Evolutionary conservation across 139 green algal species (phyloP).

Genomic region (Mychonastes homosphaera): DNA sequence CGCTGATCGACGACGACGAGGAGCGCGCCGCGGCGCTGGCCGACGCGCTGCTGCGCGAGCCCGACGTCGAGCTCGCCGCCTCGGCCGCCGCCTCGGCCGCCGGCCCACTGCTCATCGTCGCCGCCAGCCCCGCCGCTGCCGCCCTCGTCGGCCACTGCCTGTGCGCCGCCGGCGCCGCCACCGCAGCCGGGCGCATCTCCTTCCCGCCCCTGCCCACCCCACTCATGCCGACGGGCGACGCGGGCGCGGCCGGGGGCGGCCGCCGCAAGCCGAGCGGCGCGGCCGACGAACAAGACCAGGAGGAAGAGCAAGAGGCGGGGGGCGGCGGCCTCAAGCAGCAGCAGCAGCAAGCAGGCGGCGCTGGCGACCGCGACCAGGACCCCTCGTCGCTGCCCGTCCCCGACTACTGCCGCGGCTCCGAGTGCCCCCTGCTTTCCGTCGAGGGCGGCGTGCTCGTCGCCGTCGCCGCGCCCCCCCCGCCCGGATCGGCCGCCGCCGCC

Average conservation of each 20-base stretch:
- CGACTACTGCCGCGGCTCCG: not conserved
- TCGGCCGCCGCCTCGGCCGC: not conserved
- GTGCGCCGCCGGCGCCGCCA: not conserved
- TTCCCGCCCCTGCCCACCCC: not conserved
- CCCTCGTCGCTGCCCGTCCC: not conserved
- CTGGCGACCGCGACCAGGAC: not conserved
- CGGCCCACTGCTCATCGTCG: constrained; percentile 8
- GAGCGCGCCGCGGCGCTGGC: constrained; percentile 9
- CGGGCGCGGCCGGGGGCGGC: too few relatives aligned
- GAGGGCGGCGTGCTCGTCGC: constrained; percentile 3
- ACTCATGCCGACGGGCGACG: not conserved
- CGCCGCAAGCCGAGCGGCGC: too few relatives aligned
- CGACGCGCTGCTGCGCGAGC: not conserved
- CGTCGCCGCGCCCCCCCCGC: not conserved
- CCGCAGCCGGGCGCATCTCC: not conserved
- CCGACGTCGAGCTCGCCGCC: constrained; percentile 9
- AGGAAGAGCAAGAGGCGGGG: too few relatives aligned
- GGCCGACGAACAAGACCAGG: too few relatives aligned
- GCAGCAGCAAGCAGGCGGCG: too few relatives aligned
- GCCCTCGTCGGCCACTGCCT: not conserved
- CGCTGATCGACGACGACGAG: constrained; percentile 30
- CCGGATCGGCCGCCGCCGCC: not conserved
- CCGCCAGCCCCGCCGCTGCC: not conserved
- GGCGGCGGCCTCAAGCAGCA: too few relatives aligned
- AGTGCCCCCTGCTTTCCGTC: not conserved